Evolutionary conservation across 495 filamentous ascomycete genomes (phyloP), one percentile per base, ranked within the genome.

Genomic region (Penicillium turbatum): DNA sequence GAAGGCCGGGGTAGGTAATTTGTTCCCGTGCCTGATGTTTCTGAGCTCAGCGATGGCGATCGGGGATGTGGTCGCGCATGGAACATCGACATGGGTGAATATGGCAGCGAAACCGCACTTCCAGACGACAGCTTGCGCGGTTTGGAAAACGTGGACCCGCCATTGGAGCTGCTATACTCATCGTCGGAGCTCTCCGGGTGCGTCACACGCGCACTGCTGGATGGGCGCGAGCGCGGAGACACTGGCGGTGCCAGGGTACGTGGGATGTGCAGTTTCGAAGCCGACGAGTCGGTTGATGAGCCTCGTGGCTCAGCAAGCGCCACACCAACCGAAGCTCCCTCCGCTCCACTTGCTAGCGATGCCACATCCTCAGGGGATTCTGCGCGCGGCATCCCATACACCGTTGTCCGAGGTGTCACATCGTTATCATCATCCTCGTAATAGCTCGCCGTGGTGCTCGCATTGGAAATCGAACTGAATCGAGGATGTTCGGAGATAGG

Each of bases 21-120:
- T n/a, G 40, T 39, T 15, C 85, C 82, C n/a, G 71, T 73, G 44
- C 73, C 69, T 0, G 86, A 88, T 30, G 80, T 80, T 46, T 95
- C 89, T 2, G 91, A 97, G 57, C 82, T 85, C 37, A 91, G 72
- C 0, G 90, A 95, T 5, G 90, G 89, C 10, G 91, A 95, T 40
- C 90, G 82, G 50, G 72, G 81, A 68, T 75, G 79, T 40, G 64
- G 69, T 57, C 72, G 79, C 54, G 60, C 60, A 54, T 59, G 66
- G 57, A 70, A 75, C 1, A 86, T 82, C 43, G 86, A 86, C 57
- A 84, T 79, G 17, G 83, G 85, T 29, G 84, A 86, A 51, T 82
- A 77, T 30, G 82, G 78, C 44, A 78, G 56, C 1, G 85, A 84
- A 34, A 83, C 66, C 26, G 80, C 78, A 62, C 86, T 89, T 53